Base-by-base conservation (phyloP, 768 basidiomycete species). In the Phanerochaete sordida region DNA sequence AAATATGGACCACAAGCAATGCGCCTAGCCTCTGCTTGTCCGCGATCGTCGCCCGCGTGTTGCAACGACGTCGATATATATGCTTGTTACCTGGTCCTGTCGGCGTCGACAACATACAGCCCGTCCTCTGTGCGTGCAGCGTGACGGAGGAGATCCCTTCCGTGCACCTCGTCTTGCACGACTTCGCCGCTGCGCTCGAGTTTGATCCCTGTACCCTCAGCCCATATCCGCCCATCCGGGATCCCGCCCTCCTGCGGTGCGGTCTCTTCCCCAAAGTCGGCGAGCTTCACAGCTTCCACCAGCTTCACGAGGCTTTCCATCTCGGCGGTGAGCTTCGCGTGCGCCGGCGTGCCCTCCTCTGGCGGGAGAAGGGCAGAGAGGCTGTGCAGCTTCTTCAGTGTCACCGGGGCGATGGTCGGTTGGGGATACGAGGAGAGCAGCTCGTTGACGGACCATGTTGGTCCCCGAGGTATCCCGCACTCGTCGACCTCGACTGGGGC, bases 361-460 rank as follows among this genome's bases (percentile, higher is more conserved):
- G 91, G 92, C 1, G 90, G 84, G 27, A 80, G 69, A 46, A 94
- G 79, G 33, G 92, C 91, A 50, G 91, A 86, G 48, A 91, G 79
- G 39, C 85, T 75, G 66, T 93, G 86, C 3, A 93, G 79, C 50
- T 78, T 86, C 35, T 76, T 77, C 56, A 94, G 75, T 0, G 84
- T 87, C 24, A 73, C 65, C 7, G 84, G 68, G 7, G 84, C 77
- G 50, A 93, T 76, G 1, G 75, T 76, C 19, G 90, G 90, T 13
- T 78, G 81, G 2, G 90, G 85, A 68, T 92, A 93, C 4, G 90
- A 91, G 6, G 88, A 87, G 6, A 93, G 73, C 9, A 93, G 80
- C 50, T 86, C 75, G 65, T 86, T 80, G 49, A 94, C 86, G 56
- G 92, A 93, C 92, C 92, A 93, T 0, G 87, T 86, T 23, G 91